A percentile compares a stretch with the other conserved stretches of the same genome.
phyloP scores from a whole-genome alignment of 2,329 filamentous ascomycete genomes.

The Penicillium thymicola region DNA sequence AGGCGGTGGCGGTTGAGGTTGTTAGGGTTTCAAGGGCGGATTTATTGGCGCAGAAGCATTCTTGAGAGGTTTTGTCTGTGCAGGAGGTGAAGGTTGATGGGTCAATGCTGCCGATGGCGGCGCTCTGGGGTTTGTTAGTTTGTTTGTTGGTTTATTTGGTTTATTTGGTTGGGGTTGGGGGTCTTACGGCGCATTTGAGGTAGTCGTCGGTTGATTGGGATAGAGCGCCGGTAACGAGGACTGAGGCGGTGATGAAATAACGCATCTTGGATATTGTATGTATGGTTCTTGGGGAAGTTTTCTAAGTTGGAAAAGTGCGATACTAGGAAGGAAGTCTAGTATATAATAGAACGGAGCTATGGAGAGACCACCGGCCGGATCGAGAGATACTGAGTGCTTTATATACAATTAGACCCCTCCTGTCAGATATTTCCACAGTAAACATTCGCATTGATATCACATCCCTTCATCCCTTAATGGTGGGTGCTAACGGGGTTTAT shows the following conservation, averaged over 20 bases:
- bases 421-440: slow-evolving; percentile 1
- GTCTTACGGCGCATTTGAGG: slow-evolving; percentile 19
- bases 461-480: slow-evolving; percentile 19
- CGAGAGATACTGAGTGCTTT: not conserved
- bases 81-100: slow-evolving; percentile 10
- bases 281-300: not conserved
- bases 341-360: not conserved
- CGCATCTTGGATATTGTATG: slow-evolving; percentile 16
- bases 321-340: not conserved
- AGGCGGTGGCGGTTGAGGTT: slow-evolving; percentile 1
- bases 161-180: too few relatives aligned
- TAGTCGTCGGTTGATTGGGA: slow-evolving; percentile 9
- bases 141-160: not conserved
- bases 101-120: slow-evolving; percentile 5
- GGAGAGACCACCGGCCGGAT: too few relatives aligned
- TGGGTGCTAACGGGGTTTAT: slow-evolving; percentile 1
- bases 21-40: slow-evolving; percentile 9
- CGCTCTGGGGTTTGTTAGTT: slow-evolving; percentile 1
- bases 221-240: slow-evolving; percentile 15
- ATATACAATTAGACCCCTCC: slow-evolving; percentile 6
- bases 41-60: slow-evolving; percentile 21
- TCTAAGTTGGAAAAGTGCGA: not conserved
- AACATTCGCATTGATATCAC: slow-evolving; percentile 6
- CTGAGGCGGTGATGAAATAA: slow-evolving; percentile 14
- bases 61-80: slow-evolving; percentile 5